A percentile compares a stretch with the other conserved stretches of the same genome.
phyloP scores from a whole-genome alignment of 1,284 basidiomycete genomes.

The Tausonia pullulans region DNA sequence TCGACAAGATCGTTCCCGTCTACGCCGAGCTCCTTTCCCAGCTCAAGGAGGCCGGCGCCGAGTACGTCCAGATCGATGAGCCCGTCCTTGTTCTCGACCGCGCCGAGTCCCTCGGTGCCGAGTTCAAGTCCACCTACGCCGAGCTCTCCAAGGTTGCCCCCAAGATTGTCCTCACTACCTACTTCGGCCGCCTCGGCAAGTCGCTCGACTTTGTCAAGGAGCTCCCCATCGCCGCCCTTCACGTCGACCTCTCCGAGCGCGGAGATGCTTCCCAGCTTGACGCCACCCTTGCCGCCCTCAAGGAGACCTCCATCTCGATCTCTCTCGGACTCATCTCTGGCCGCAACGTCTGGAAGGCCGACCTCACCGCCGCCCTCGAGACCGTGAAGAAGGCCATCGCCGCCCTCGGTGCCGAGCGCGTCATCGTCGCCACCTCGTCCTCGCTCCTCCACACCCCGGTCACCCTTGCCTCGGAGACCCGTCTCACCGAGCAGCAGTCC shows the following conservation, averaged over 20 bases:
- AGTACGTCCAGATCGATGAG: conserved; percentile 95
- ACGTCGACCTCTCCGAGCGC: conserved; percentile 64
- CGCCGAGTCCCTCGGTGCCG: conserved; percentile 64
- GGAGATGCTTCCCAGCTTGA: conserved; percentile 77
- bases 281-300: conserved; percentile 69
- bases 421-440: conserved; percentile 90
- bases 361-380: conserved; percentile 74
- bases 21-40: conserved; percentile 86
- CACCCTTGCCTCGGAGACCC: conserved; percentile 84
- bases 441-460: conserved; percentile 98
- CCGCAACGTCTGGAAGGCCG: conserved; percentile 99
- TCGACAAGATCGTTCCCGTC: conserved; percentile 79
- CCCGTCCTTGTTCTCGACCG: conserved; percentile 89
- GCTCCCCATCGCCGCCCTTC: conserved; percentile 86
- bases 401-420: conserved; percentile 70
- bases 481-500: conserved; percentile 79
- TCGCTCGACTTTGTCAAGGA: conserved; percentile 84
- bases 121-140: conserved; percentile 73
- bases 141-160: conserved; percentile 72
- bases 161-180: conserved; percentile 87
- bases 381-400: conserved; percentile 75
- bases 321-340: conserved; percentile 97
- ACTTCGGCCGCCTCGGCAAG: conserved; percentile 91
- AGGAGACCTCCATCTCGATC: conserved; percentile 65
- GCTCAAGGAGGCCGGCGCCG: conserved; percentile 84